phyloP scores from a whole-genome alignment of 169 alveolate species.

The Eimeria praecox region DNA sequence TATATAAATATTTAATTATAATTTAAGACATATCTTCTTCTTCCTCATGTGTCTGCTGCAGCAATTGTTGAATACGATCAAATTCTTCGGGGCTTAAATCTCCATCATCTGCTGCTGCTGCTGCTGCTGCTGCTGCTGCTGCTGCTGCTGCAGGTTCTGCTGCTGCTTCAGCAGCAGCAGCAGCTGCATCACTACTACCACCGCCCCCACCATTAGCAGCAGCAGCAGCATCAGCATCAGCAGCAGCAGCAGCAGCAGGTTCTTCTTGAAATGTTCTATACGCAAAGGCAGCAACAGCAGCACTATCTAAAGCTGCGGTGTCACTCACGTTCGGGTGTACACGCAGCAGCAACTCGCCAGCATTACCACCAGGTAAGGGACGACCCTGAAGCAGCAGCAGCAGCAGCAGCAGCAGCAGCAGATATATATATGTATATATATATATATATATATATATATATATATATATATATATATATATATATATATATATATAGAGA shows the following conservation, averaged over 20 bases:
- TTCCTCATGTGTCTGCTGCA: too few species aligned
- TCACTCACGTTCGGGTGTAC: slow-evolving; percentile 72
- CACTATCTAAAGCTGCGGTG: neutral
- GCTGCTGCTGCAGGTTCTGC: slow-evolving; percentile 39
- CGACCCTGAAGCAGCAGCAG: slow-evolving; percentile 45
- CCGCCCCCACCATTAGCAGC: too few species aligned
- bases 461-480: too few species aligned
- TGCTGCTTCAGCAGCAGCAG: too few species aligned
- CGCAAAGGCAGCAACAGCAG: neutral
- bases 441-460: too few species aligned
- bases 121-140: slow-evolving; percentile 21
- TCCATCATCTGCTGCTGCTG: neutral
- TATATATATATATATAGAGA: too few species aligned
- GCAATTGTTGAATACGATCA: too few species aligned
- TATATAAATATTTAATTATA: too few species aligned
- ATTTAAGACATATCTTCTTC: too few species aligned
- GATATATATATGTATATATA: too few species aligned
- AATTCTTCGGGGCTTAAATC: too few species aligned
- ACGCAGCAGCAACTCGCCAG: slow-evolving; percentile 72
- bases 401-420: neutral
- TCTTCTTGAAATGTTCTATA: neutral
- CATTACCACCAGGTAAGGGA: slow-evolving; percentile 45
- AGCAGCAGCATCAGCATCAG: neutral
- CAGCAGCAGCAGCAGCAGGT: neutral
- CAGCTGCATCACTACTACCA: too few species aligned